These are phyloP conservation scores for Berberis vulgaris DNA, from an alignment of 164 flowering plant species.

Conservation along the genomic window DNA sequence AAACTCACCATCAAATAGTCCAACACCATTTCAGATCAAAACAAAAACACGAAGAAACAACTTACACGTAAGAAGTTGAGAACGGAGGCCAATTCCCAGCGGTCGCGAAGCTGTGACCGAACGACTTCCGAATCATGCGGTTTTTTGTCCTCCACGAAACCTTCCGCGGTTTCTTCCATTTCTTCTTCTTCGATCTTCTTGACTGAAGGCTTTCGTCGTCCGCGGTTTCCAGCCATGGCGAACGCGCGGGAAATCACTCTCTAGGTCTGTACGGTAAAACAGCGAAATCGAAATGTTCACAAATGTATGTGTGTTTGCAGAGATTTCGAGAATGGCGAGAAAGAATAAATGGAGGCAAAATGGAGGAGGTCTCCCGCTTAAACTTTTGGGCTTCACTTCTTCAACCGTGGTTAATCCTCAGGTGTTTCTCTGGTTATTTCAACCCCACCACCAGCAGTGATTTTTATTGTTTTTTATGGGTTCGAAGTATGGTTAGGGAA, in stretches of 20 bases:
- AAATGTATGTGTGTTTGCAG: too few species aligned
- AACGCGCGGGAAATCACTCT: not conserved
- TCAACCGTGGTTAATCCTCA: too few species aligned
- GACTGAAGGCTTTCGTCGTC: conserved; percentile 2
- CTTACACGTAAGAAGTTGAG: conserved; percentile 66
- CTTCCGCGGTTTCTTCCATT: not conserved
- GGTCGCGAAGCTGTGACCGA: conserved; percentile 38
- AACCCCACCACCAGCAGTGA: too few species aligned
- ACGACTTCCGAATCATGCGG: conserved; percentile 9
- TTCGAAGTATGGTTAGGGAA: too few species aligned
- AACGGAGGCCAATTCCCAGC: conserved; percentile 89
- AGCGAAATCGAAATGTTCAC: too few species aligned
- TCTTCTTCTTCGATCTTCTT: conserved; percentile 2
- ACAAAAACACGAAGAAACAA: not conserved
- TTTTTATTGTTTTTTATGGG: too few species aligned
- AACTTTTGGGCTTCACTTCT: too few species aligned
- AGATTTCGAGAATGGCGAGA: too few species aligned
- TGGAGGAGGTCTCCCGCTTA: too few species aligned
- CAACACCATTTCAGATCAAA: not conserved
- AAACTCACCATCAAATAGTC: not conserved
- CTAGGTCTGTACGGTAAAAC: too few species aligned
- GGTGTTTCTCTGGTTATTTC: too few species aligned
- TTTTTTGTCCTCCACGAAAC: not conserved
- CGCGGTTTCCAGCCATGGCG: conserved; percentile 14
- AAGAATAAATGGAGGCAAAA: too few species aligned